Conservation (phyloP, 2,329 filamentous ascomycete species). For the Daldinia eschscholtzii region DNA sequence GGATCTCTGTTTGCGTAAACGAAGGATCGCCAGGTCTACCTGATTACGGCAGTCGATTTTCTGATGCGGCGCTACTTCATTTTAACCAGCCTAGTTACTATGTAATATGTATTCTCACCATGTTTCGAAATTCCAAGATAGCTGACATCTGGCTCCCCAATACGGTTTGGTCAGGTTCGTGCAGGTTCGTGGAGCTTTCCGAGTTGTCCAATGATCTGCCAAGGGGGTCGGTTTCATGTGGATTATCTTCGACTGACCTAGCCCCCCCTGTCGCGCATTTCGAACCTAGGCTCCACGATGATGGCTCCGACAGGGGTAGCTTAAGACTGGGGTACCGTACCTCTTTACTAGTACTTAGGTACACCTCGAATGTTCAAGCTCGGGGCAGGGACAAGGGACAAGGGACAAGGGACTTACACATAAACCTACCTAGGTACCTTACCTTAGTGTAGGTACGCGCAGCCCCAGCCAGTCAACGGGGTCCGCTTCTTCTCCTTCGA, state of each 20-base stretch:
- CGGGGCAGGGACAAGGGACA: constrained; percentile 22
- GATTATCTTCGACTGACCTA: constrained; percentile 24
- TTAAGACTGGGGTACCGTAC: constrained; percentile 32
- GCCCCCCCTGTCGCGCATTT: constrained; percentile 26
- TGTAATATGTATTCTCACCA: constrained; percentile 26
- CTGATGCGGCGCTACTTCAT: constrained; percentile 10
- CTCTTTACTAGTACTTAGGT: no score
- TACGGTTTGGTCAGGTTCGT: constrained; percentile 18
- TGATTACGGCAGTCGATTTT: constrained; percentile 13
- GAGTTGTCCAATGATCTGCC: constrained; percentile 38
- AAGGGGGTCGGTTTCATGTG: constrained; percentile 41
- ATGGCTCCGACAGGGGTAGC: constrained; percentile 33
- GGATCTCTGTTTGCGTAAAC: not conserved
- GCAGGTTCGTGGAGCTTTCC: constrained; percentile 22
- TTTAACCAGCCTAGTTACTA: constrained; percentile 8
- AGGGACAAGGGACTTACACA: no score
- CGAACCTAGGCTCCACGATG: constrained; percentile 30
- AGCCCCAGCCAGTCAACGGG: constrained; percentile 34
- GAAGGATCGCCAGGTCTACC: not conserved
- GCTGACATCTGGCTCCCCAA: constrained; percentile 23
- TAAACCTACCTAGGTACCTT: no score
- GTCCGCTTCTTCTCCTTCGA: constrained; percentile 26
- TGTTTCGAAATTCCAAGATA: constrained; percentile 43
- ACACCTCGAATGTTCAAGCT: constrained; percentile 28
- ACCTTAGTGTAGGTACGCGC: no score